Evolutionary conservation across 805 yeast genomes (phyloP).

Genomic region (Spathaspora passalidarum): DNA sequence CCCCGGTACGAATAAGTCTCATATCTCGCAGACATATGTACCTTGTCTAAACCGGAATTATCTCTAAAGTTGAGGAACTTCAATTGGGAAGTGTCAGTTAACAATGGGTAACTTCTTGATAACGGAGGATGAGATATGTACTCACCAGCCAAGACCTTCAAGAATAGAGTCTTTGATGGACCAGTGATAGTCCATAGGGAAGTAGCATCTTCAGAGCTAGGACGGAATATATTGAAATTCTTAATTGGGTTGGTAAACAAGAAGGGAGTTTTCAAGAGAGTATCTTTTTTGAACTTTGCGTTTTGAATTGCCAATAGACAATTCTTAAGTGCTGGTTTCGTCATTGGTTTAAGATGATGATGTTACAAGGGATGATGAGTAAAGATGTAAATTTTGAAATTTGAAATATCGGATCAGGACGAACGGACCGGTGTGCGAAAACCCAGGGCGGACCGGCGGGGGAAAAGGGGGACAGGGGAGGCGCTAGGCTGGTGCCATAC

Average conservation of each 20-base stretch:
- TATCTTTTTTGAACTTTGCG: slow-evolving; percentile 19
- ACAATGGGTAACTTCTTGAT: slow-evolving; percentile 54
- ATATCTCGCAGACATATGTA: slow-evolving; percentile 85
- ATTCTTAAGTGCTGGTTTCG: neutral
- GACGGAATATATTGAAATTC: slow-evolving; percentile 20
- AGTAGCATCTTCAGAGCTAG: slow-evolving; percentile 13
- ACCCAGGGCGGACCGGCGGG: too few species aligned
- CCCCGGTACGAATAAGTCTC: slow-evolving; percentile 74
- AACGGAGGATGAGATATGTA: slow-evolving; percentile 50
- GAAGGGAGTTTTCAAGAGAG: slow-evolving; percentile 4
- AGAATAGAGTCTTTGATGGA: slow-evolving; percentile 49
- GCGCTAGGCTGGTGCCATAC: too few species aligned
- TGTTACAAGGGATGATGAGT: too few species aligned
- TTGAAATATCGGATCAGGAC: too few species aligned
- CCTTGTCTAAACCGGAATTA: slow-evolving; percentile 37
- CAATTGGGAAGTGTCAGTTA: slow-evolving; percentile 29
- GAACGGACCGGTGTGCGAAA: too few species aligned
- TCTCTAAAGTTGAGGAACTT: slow-evolving; percentile 35
- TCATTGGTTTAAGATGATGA: neutral
- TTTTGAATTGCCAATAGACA: slow-evolving; percentile 20
- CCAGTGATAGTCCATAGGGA: slow-evolving; percentile 34
- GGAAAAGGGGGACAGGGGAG: too few species aligned
- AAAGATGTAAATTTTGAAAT: too few species aligned
- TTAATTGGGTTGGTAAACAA: slow-evolving; percentile 26
- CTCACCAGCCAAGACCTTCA: slow-evolving; percentile 56